Evolutionary conservation across 1,284 basidiomycete species (phyloP), one percentile per base, ranked within the genome.

Genomic region (Tilletia horrida): DNA sequence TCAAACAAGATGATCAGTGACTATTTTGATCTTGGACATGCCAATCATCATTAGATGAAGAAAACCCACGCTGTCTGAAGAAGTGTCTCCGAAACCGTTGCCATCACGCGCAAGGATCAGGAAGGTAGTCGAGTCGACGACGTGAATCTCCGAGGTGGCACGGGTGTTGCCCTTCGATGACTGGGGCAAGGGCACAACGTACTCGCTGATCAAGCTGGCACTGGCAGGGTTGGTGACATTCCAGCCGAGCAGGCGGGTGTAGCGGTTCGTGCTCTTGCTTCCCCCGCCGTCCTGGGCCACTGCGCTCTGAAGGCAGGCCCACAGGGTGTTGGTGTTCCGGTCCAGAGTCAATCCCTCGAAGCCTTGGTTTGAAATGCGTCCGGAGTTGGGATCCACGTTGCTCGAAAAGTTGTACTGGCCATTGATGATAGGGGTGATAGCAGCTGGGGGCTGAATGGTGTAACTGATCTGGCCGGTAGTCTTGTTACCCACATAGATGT

Each of bases 261-360:
- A 86, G 6, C 86, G 82, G 52, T 63, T 67, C 18, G 61, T 52
- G 7, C 50, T 61, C 61, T 69, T 67, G 63, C n/a, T 23, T 14
- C 68, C 69, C 16, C 87, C 87, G 21, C 79, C 69, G 71, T 89
- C 88, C 72, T 90, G 88, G 8, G 88, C 85, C 0, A 86, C 86
- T 2, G 87, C 88, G 11, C 85, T 85, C 73, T 89, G 88, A 0
- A 89, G 84, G 69, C 89, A 85, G 0, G 85, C 87, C 71, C 87
- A 89, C 0, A 89, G 83, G 2, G 84, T 85, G 13, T 81, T 80
- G 6, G 86, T 86, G 8, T 82, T 77, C 11, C 84, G 78, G 66
- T 87, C 86, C 2, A 86, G 68, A 0, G 88, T 88, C n/a, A 89
- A 83, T 9, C 87, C 86, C 76, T 89, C 88, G 65, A 89, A 87